Evolutionary conservation across 148 eudicot species (phyloP), one percentile per base, ranked within the genome.

Genomic region (Chenopodium berlandieri): DNA sequence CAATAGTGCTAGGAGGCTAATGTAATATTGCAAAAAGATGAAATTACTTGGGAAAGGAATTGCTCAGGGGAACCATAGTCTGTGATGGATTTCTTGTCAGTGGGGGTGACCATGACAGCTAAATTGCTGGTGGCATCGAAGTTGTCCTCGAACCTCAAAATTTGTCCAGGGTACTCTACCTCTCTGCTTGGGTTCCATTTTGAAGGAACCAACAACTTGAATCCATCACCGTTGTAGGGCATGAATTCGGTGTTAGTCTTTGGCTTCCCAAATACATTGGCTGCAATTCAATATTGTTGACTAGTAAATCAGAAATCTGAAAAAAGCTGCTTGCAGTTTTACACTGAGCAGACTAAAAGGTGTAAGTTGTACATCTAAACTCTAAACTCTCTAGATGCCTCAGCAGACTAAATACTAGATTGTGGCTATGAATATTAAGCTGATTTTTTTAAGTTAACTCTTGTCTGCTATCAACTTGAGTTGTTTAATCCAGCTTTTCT

Each of bases 161-260:
- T 95, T 81, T 92, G 97, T 40, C 99, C 99, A 0, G 98, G 98
- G 92, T 37, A 96, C 89, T 96, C 99, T 7, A 89, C 87, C 84
- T 96, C 99, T 66, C 84, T 91, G 91, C 98, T 96, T 0, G 97
- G 97, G 92, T 94, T 96, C 99, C 99, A 96, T 88, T 96, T 96
- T 0, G 99, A 56, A 0, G 99, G 99, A 17, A 94, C 71, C 6
- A 72, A 76, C 52, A 96, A 8, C 89, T 89, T 92, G 90, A 96
- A 94, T 65, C 97, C 99, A 0, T 91, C 86, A 11, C 98, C 95
- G 13, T 5, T 84, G 85, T 91, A 90, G 7, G 92, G 80, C 78
- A 79, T 14, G 83, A 94, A 96, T 14, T 96, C 99, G 5, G 99
- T 96, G 87, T 93, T 86, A 71, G 89, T 86, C 88, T 96, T 96